A percentile compares a stretch with the other conserved stretches of the same genome.
phyloP scores from a whole-genome alignment of 1,284 basidiomycete genomes.

The Cryptococcus sp. region DNA sequence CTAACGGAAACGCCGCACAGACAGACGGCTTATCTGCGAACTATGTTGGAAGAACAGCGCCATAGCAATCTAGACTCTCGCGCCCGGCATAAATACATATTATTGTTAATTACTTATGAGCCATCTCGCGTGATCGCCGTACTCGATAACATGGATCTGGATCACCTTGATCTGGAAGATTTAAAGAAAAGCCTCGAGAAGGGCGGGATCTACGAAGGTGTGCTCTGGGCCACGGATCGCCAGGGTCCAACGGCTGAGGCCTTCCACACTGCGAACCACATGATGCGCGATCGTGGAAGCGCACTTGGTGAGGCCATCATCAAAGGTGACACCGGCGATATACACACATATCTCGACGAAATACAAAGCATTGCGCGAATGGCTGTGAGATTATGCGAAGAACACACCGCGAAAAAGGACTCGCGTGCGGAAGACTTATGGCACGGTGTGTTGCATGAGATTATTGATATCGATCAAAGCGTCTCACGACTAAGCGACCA shows the following conservation, averaged over 20 bases:
- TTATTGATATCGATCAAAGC: constrained; percentile 76
- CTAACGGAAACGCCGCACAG: constrained; percentile 50
- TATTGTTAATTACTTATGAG: constrained; percentile 67
- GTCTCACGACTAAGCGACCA: constrained; percentile 38
- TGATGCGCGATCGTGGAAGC: constrained; percentile 58
- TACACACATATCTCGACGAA: constrained; percentile 48
- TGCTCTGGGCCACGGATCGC: constrained; percentile 75
- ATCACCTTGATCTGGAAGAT: constrained; percentile 59
- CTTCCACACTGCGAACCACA: constrained; percentile 61
- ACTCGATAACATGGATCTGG: constrained; percentile 58
- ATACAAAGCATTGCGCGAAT: constrained; percentile 55
- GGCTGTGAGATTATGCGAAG: constrained; percentile 63
- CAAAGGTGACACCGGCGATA: constrained; percentile 34
- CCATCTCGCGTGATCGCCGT: constrained; percentile 63
- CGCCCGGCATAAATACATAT: constrained; percentile 61
- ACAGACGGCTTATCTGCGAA: constrained; percentile 72
- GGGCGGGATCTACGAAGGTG: constrained; percentile 64
- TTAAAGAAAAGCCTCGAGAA: constrained; percentile 64
- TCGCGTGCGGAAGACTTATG: constrained; percentile 66
- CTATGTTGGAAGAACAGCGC: constrained; percentile 57
- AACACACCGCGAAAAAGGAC: constrained; percentile 53
- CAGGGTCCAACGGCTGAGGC: constrained; percentile 62
- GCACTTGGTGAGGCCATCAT: constrained; percentile 53
- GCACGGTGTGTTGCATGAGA: constrained; percentile 76
- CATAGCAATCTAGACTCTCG: constrained; percentile 50